A percentile compares a stretch with the other conserved stretches of the same genome.
Evolutionary conservation across 495 filamentous ascomycete genomes (phyloP).

Genomic region (Penicillium dipodomyicola): DNA sequence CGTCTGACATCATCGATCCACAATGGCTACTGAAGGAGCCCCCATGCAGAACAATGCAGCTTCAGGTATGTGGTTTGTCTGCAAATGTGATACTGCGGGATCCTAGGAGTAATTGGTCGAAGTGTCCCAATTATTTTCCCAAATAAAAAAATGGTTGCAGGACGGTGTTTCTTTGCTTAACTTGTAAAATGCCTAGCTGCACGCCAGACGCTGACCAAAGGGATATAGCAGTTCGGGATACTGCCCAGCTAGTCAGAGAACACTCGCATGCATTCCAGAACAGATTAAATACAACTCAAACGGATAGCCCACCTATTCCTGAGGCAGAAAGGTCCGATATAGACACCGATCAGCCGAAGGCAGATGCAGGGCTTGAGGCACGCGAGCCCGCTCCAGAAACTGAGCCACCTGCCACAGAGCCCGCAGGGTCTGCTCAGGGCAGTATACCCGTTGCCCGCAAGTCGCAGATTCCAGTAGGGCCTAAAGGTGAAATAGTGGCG

Average conservation of each 20-base stretch:
- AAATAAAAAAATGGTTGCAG: background rate
- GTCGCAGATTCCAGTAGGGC: constrained; percentile 5
- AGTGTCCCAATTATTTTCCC: background rate
- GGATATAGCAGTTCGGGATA: background rate
- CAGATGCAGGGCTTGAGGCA: background rate
- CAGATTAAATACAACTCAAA: constrained; percentile 17
- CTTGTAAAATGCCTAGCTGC: background rate
- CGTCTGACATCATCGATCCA: constrained; percentile 29
- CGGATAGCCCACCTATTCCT: constrained; percentile 13
- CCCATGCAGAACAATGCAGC: constrained; percentile 12
- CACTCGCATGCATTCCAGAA: constrained; percentile 20
- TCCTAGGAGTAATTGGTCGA: background rate
- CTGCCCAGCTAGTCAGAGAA: constrained; percentile 14
- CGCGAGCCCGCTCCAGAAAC: background rate
- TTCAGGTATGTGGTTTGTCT: constrained; percentile 24
- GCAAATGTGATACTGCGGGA: background rate
- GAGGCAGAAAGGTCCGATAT: background rate
- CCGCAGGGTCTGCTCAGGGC: background rate
- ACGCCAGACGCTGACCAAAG: constrained; percentile 24
- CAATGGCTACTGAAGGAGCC: constrained; percentile 30
- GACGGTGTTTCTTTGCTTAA: background rate
- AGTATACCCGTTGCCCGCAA: constrained; percentile 2
- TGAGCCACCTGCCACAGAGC: background rate
- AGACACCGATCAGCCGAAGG: background rate
- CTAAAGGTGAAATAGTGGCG: constrained; percentile 16